Evolutionary conservation across 352 stramenopile species (phyloP).

Genomic region (Phytophthora vignae): DNA sequence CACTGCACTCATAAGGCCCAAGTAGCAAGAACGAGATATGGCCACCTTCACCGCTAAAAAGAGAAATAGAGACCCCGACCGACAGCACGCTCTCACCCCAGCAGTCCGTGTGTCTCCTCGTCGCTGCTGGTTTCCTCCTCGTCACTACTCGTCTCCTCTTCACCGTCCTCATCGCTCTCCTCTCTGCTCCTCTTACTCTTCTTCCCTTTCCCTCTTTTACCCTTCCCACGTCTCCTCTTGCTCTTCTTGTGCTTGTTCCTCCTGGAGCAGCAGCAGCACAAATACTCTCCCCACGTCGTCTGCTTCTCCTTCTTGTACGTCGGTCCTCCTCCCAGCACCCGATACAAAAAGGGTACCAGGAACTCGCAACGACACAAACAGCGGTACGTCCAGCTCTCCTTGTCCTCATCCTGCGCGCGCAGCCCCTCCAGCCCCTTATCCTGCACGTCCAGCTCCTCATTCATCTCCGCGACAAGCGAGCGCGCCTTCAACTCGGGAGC

Average conservation of each 20-base stretch:
- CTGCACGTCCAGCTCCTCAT: slow-evolving; percentile 58
- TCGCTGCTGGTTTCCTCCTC: slow-evolving; percentile 19
- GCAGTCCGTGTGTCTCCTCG: slow-evolving; percentile 60
- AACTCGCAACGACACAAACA: slow-evolving; percentile 84
- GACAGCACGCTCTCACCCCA: slow-evolving; percentile 42
- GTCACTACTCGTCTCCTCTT: slow-evolving; percentile 35
- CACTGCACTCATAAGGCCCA: slow-evolving; percentile 18
- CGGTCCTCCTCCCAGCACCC: slow-evolving; percentile 66
- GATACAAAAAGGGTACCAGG: slow-evolving; percentile 71
- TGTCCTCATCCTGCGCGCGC: slow-evolving; percentile 37
- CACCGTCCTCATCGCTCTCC: slow-evolving; percentile 7
- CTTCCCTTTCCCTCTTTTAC: background rate
- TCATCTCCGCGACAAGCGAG: slow-evolving; percentile 68
- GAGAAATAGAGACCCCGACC: slow-evolving; percentile 21
- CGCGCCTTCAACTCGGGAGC: slow-evolving; percentile 67
- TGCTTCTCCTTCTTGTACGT: slow-evolving; percentile 66
- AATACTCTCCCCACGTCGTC: slow-evolving; percentile 24
- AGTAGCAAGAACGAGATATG: background rate
- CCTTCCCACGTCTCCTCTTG: slow-evolving; percentile 11
- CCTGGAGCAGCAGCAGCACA: slow-evolving; percentile 25
- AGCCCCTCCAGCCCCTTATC: slow-evolving; percentile 31
- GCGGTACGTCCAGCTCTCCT: slow-evolving; percentile 70
- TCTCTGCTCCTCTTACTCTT: slow-evolving; percentile 14
- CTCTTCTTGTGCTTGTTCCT: slow-evolving; percentile 22
- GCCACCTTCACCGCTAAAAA: too few species aligned